phyloP scores from a whole-genome alignment of 2,329 filamentous ascomycete genomes.

The Ceratocystis smalleyi region DNA sequence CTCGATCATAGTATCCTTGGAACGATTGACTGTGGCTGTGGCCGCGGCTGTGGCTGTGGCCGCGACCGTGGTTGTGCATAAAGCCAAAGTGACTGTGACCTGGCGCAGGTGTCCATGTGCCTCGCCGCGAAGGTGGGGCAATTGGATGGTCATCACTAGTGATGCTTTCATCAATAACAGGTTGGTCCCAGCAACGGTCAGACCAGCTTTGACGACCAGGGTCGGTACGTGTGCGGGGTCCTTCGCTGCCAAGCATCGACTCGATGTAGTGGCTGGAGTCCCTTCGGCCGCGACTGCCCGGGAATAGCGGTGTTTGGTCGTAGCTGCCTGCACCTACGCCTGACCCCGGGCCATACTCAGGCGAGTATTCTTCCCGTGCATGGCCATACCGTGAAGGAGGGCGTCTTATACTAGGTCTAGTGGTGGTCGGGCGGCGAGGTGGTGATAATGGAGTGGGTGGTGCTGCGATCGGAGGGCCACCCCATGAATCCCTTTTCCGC shows the following conservation, averaged over 20 bases:
- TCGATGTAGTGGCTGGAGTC: conserved; percentile 7
- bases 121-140: conserved; percentile 4
- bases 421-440: conserved; percentile 11
- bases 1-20: conserved; percentile 4
- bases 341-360: background rate
- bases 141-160: background rate
- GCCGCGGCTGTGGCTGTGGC: background rate
- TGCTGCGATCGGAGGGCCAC: conserved; percentile 4
- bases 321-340: background rate
- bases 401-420: conserved; percentile 1
- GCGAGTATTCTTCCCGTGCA: background rate
- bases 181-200: conserved; percentile 7
- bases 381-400: conserved; percentile 10
- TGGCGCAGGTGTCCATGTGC: conserved; percentile 9
- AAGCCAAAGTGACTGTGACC: conserved; percentile 6
- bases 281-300: background rate
- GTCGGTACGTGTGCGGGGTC: background rate
- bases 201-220: conserved; percentile 2
- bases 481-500: conserved; percentile 16
- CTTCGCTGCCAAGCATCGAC: background rate
- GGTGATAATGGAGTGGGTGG: conserved; percentile 15
- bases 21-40: conserved; percentile 13
- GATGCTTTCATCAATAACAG: background rate
- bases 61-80: background rate
- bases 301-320: conserved; percentile 3